Conservation (phyloP, 2,329 filamentous ascomycete species). For the Zopfia rhizophila region DNA sequence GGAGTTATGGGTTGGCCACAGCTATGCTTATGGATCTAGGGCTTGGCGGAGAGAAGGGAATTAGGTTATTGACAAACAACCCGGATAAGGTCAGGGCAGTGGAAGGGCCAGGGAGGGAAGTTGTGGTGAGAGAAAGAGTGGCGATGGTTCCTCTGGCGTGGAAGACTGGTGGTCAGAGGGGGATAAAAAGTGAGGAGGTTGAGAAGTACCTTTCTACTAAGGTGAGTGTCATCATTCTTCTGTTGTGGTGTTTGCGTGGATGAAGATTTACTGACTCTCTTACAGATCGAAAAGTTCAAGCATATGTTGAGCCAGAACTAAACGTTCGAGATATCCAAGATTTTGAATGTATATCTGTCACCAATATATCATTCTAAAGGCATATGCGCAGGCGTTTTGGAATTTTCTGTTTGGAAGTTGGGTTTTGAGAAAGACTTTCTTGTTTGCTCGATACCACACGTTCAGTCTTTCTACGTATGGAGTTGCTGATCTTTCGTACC, state of each 20-base stretch:
- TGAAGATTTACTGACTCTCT: conserved; percentile 20
- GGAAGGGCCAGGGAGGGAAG: conserved; percentile 88
- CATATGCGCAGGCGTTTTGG: too few species aligned
- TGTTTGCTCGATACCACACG: too few species aligned
- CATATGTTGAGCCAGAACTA: conserved; percentile 57
- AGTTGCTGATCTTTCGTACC: too few species aligned
- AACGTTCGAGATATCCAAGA: too few species aligned
- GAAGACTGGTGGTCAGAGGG: conserved; percentile 80
- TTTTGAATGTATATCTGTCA: too few species aligned
- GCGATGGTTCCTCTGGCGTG: conserved; percentile 96
- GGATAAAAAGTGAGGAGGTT: conserved; percentile 87
- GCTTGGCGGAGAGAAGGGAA: conserved; percentile 72
- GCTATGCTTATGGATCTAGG: conserved; percentile 92
- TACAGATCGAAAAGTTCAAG: conserved; percentile 64
- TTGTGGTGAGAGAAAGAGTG: conserved; percentile 88
- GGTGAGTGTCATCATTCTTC: conserved; percentile 62
- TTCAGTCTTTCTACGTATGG: too few species aligned
- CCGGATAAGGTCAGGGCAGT: conserved; percentile 96
- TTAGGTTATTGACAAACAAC: conserved; percentile 92
- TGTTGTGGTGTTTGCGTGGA: not conserved
- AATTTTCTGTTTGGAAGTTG: too few species aligned
- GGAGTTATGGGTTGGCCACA: conserved; percentile 95
- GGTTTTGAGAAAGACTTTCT: too few species aligned
- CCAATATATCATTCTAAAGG: too few species aligned
- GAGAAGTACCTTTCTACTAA: conserved; percentile 96